Base-by-base conservation (phyloP, 441 rosid species). In the Lepidium campestre region DNA sequence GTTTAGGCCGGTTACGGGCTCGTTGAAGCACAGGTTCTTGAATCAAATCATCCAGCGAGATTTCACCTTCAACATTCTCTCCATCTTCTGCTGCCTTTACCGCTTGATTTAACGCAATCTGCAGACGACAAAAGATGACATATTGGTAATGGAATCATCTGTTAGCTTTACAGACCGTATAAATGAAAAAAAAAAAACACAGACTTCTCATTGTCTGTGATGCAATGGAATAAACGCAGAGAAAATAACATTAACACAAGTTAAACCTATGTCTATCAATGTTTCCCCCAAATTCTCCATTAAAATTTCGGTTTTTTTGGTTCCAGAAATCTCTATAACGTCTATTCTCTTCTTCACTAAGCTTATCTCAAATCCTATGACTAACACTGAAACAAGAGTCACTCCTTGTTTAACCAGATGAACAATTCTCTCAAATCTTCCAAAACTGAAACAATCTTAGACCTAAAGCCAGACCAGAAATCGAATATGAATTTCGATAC, bases 51-150 rank as follows among this genome's bases (percentile, higher is more conserved):
- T 85, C 82, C n/a, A 71, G 23, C 4, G 76, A 39, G 65, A 59
- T 73, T 1, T 68, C 80, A 6, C 68, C 79, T 6, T 66, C 70
- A 7, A 37, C 75, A n/a, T 69, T 81, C 1, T 65, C 79, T 9
- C 78, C 74, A 20, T 83, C 81, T 15, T 78, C 82, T 36, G 74
- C 85, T 58, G 77, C 89, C 71, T 63, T 82, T 44, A 85, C 72
- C 4, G 94, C 87, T 79, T 86, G 79, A 62, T 82, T 79, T 15
- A 91, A 64, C 10, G 81, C 81, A 65, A 89, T 85, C 98, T 91
- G 75, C 67, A 50, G 11, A 18, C 10, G 9, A 27, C 10, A 10
- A 32, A 17, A n/a, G 10, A 48, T 2, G 20, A 27, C 18, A 7
- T 11, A n/a, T n/a, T n/a, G 1, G 39, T 25, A 44, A 36, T 46